Conservation (phyloP, 495 filamentous ascomycete genomes). For the Xeromyces bisporus region DNA sequence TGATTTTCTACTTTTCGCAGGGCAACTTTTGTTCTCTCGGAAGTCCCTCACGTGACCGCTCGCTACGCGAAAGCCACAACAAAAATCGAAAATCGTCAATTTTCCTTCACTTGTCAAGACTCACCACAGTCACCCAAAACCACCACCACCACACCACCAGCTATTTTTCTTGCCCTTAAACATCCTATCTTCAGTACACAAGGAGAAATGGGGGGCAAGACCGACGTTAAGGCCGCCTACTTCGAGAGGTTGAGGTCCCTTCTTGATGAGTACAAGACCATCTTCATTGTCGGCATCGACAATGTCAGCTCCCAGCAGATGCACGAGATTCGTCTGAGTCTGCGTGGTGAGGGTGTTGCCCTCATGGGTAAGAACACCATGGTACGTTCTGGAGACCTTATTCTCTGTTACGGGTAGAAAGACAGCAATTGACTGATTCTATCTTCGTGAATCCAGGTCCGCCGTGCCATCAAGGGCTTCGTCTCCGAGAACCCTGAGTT, state of each 20-base stretch:
- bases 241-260: slow-evolving; percentile 97
- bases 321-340: slow-evolving; percentile 92
- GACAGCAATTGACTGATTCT: slow-evolving; percentile 7
- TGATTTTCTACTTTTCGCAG: neutral
- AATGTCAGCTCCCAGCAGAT: slow-evolving; percentile 99
- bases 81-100: too few species aligned
- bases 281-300: slow-evolving; percentile 96
- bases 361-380: slow-evolving; percentile 99
- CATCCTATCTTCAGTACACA: slow-evolving; percentile 79
- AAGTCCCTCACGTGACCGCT: slow-evolving; percentile 19
- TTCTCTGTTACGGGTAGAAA: too few species aligned
- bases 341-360: slow-evolving; percentile 79
- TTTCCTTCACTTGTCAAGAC: too few species aligned
- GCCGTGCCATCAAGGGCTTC: slow-evolving; percentile 95
- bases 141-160: slow-evolving; percentile 15
- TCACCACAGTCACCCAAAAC: too few species aligned
- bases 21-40: too few species aligned
- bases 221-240: slow-evolving; percentile 85
- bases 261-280: slow-evolving; percentile 77
- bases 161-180: slow-evolving; percentile 65
- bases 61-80: slow-evolving; percentile 27
- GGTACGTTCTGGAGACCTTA: too few species aligned
- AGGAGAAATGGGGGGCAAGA: slow-evolving; percentile 99
- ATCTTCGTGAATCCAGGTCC: slow-evolving; percentile 51
- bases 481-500: slow-evolving; percentile 80